phyloP scores from a whole-genome alignment of 768 basidiomycete genomes.

The Hypholoma fasciculare region DNA sequence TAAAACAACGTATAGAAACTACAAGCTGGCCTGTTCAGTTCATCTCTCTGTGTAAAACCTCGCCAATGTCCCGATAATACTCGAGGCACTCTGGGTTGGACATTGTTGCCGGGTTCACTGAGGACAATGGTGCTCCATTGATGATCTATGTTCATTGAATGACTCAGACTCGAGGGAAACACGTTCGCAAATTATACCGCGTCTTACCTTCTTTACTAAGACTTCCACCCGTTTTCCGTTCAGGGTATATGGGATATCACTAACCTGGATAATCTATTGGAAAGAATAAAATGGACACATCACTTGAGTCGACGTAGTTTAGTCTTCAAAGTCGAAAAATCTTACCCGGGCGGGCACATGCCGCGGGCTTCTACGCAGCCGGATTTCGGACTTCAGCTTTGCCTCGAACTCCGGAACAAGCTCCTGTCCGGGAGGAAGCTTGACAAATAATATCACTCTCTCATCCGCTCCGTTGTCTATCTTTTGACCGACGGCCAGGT shows the following conservation, averaged over 20 bases:
- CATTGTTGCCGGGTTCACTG: constrained; percentile 71
- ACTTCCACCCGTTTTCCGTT: constrained; percentile 85
- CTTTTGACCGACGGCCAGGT: constrained; percentile 70
- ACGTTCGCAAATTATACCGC: constrained; percentile 11
- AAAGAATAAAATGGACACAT: constrained; percentile 8
- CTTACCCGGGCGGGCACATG: constrained; percentile 77
- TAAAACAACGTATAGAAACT: constrained; percentile 1
- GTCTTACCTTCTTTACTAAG: constrained; percentile 65
- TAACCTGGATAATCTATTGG: constrained; percentile 63
- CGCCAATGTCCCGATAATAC: constrained; percentile 59
- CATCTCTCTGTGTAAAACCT: constrained; percentile 47
- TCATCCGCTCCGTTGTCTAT: constrained; percentile 68
- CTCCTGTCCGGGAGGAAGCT: constrained; percentile 49
- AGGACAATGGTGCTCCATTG: constrained; percentile 70
- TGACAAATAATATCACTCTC: constrained; percentile 75
- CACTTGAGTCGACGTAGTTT: constrained; percentile 1
- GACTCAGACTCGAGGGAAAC: constrained; percentile 14
- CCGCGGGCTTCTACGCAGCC: constrained; percentile 63
- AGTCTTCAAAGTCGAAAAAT: constrained; percentile 6
- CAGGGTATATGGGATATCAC: constrained; percentile 76
- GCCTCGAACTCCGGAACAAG: constrained; percentile 54
- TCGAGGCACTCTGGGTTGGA: constrained; percentile 71
- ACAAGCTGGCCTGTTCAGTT: constrained; percentile 16
- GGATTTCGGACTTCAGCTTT: constrained; percentile 61
- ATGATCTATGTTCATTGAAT: constrained; percentile 52